Conservation (phyloP, 2,329 filamentous ascomycete species). For the Fusarium napiforme region DNA sequence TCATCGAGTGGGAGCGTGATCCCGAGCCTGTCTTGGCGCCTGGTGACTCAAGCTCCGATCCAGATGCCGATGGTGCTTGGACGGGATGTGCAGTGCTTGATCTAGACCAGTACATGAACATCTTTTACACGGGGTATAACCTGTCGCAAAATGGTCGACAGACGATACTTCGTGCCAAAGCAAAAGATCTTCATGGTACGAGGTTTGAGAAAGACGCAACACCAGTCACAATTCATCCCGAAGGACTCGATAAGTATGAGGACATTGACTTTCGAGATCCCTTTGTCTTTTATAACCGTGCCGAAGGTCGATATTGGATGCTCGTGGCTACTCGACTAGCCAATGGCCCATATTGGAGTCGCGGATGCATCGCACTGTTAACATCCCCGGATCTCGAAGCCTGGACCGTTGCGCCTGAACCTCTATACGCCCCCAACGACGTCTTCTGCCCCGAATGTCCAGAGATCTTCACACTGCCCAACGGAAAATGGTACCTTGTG, state of each 20-base stretch:
- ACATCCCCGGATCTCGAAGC: constrained; percentile 47
- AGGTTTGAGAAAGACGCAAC: constrained; percentile 39
- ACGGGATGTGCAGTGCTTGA: constrained; percentile 49
- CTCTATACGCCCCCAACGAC: constrained; percentile 50
- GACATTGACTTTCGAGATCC: constrained; percentile 52
- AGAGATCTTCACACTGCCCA: constrained; percentile 50
- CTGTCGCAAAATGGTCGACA: constrained; percentile 46
- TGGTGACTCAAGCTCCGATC: constrained; percentile 25
- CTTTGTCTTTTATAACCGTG: constrained; percentile 48
- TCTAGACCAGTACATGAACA: constrained; percentile 48
- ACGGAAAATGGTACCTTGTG: constrained; percentile 51
- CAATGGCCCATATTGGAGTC: constrained; percentile 48
- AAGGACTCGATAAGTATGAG: constrained; percentile 43
- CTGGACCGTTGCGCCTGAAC: constrained; percentile 47
- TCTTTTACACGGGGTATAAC: constrained; percentile 53
- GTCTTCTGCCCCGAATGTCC: constrained; percentile 53
- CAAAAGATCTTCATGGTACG: constrained; percentile 43
- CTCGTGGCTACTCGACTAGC: constrained; percentile 50
- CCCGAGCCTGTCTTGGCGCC: constrained; percentile 39
- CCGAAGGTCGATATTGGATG: constrained; percentile 50
- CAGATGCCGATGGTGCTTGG: constrained; percentile 50
- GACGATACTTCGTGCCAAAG: constrained; percentile 46
- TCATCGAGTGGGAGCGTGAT: constrained; percentile 48
- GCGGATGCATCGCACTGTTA: constrained; percentile 52
- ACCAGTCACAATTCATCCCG: constrained; percentile 40